Evolutionary conservation across 306 rosid genomes (phyloP).

Genomic region (Quillaja saponaria): DNA sequence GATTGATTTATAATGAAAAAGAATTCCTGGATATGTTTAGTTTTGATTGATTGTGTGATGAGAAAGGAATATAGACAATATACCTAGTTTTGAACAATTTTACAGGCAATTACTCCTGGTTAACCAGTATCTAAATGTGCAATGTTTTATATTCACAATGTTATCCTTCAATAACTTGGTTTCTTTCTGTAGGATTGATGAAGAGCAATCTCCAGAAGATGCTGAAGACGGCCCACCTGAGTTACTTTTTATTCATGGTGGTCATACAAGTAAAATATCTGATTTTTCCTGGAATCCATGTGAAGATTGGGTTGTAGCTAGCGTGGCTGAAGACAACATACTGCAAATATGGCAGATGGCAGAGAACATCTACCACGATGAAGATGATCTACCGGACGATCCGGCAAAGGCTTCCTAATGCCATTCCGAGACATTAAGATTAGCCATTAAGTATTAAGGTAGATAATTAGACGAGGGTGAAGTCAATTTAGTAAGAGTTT

Average conservation of each 20-base stretch:
- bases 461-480: not conserved
- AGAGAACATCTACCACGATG: constrained; percentile 97
- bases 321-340: constrained; percentile 97
- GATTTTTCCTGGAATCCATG: constrained; percentile 98
- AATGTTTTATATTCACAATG: too few species aligned
- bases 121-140: too few species aligned
- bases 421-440: constrained; percentile 15
- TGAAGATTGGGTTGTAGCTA: constrained; percentile 96
- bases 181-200: constrained; percentile 70
- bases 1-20: too few species aligned
- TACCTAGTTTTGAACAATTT: too few species aligned
- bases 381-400: constrained; percentile 93
- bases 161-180: too few species aligned
- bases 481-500: too few species aligned
- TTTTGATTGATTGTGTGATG: too few species aligned
- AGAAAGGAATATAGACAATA: too few species aligned
- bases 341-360: constrained; percentile 99
- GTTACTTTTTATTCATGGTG: constrained; percentile 93
- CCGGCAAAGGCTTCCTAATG: constrained; percentile 61
- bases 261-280: constrained; percentile 96
- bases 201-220: constrained; percentile 92
- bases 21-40: too few species aligned
- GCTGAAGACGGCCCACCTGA: constrained; percentile 98
- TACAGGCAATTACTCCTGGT: too few species aligned
- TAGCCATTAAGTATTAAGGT: not conserved